Base-by-base conservation (phyloP, 2,329 filamentous ascomycete species). In the Graphilbum sp. region DNA sequence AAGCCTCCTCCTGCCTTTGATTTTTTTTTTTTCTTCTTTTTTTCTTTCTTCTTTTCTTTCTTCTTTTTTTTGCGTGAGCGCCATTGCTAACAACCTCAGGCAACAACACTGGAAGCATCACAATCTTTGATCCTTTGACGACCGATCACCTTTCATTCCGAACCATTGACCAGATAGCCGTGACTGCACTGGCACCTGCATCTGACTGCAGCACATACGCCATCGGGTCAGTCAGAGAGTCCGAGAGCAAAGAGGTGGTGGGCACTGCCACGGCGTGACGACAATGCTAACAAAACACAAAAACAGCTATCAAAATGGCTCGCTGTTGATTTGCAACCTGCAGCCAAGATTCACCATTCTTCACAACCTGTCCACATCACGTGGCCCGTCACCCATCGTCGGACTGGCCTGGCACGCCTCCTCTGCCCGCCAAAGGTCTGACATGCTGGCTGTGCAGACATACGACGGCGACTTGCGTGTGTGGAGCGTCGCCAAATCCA, bases 371-470 rank as follows among this genome's bases (percentile, higher is more conserved):
- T 87, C 79, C 35, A 93, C 85, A 0, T 81, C 80, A 0, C 70
- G 84, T 49, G 73, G 75, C 2, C 88, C 90, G 2, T 95, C 88
- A 1, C 81, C 85, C 3, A 86, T 98, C 36, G 76, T 87, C 4
- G 83, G 77, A 9, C 62, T 98, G 17, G 75, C 85, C 41, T 98
- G 90, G 90, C 90, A 98, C 65, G 87, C 88, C 29, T 95, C 90
- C 0, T 95, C 90, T 0, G 81, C 87, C 0, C 84, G 87, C 47
- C 87, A 95, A 57, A 95, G 93, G 59, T 94, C 90, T 1, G 88
- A 96, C 52, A 98, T 98, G 90, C 64, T 98, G 50, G 88, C 88
- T 1, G 83, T 86, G 9, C 88, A 96, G 58, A 90, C 85, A 4
- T 72, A 80, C 37, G 87, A 95, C 52, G 88, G 90, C 17, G 88